A percentile compares a stretch with the other conserved stretches of the same genome.
These are phyloP conservation scores for Erythrobasidium yunnanense DNA, from an alignment of 768 basidiomycete genomes.

Conservation along the genomic window DNA sequence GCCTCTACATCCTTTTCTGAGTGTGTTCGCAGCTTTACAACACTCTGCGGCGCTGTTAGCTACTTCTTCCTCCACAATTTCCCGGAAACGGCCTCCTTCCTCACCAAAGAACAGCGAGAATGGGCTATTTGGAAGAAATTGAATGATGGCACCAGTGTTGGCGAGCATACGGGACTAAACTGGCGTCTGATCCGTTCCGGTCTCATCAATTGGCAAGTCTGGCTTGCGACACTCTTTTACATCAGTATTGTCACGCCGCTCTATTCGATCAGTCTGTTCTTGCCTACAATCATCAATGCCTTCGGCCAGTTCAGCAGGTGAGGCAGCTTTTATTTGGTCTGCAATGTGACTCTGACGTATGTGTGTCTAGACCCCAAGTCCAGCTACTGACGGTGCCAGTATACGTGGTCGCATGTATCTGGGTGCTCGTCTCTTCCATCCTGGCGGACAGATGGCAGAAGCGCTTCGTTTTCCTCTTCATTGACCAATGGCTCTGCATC, in stretches of 20 bases:
- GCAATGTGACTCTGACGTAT: too few species aligned
- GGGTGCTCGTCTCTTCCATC: constrained; percentile 28
- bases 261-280: constrained; percentile 30
- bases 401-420: constrained; percentile 32
- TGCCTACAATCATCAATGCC: constrained; percentile 24
- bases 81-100: constrained; percentile 28
- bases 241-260: constrained; percentile 28
- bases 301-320: constrained; percentile 32
- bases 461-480: constrained; percentile 33
- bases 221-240: constrained; percentile 7
- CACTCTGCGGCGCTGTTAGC: constrained; percentile 28
- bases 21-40: constrained; percentile 31
- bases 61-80: constrained; percentile 30
- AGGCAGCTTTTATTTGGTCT: too few species aligned
- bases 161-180: constrained; percentile 31
- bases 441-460: constrained; percentile 30
- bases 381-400: constrained; percentile 36
- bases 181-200: constrained; percentile 29
- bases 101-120: constrained; percentile 26
- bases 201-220: constrained; percentile 33
- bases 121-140: constrained; percentile 32
- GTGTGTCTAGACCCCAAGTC: constrained; percentile 31
- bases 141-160: constrained; percentile 27
- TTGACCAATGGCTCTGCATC: constrained; percentile 30
- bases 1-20: neutral